Conservation (phyloP, 192 early-diverging fungal species). For the Ramicandelaber brevisporus region DNA sequence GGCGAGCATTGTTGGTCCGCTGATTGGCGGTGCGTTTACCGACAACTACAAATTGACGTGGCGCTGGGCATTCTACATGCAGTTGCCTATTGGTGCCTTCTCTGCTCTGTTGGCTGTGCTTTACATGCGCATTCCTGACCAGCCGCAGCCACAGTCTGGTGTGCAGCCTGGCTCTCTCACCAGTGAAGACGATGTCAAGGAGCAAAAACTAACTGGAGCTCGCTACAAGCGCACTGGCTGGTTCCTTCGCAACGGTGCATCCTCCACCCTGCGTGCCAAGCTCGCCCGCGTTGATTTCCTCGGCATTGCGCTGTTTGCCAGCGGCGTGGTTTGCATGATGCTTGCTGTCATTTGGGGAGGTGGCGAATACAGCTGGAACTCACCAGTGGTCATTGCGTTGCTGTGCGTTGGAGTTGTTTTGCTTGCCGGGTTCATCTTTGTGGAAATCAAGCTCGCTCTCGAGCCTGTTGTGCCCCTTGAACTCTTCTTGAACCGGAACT, state of each 20-base stretch:
- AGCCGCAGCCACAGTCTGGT: no score
- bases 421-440: conserved; percentile 20
- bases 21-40: conserved; percentile 28
- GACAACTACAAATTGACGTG: conserved; percentile 21
- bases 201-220: no score
- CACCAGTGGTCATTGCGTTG: conserved; percentile 16
- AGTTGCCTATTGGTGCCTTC: conserved; percentile 14
- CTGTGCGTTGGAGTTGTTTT: conserved; percentile 17
- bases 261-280: conserved; percentile 15
- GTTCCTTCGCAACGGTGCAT: no score
- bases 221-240: no score
- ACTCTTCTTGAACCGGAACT: conserved; percentile 6
- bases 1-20: conserved; percentile 24
- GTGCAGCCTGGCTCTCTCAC: no score
- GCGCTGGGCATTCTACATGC: conserved; percentile 32
- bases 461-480: conserved; percentile 45
- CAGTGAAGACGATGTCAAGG: no score
- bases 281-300: conserved; percentile 35
- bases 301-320: conserved; percentile 28
- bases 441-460: conserved; percentile 28
- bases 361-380: conserved; percentile 32
- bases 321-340: conserved; percentile 26
- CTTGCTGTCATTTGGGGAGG: conserved; percentile 54
- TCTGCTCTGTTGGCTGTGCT: conserved; percentile 14
- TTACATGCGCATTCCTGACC: conserved; percentile 17